Percentiles rank a stretch among this genome's conserved stretches.
Evolutionary conservation across 1,284 basidiomycete genomes (phyloP).

Genomic region (Malassezia equina): DNA sequence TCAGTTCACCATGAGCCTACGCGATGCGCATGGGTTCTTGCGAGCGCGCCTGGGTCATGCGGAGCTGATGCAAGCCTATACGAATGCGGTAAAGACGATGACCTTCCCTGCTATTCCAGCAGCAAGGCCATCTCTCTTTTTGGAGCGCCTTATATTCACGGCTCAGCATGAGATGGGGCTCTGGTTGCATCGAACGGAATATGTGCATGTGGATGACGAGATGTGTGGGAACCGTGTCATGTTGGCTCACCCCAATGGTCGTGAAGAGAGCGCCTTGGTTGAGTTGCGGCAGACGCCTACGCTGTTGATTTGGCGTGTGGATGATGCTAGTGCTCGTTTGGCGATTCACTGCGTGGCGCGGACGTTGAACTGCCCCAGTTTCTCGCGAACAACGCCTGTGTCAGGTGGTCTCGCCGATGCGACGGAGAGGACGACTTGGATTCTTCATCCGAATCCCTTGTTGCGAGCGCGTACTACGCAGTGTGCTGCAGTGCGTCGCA

Average conservation of each 20-base stretch:
- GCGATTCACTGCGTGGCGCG: conserved; percentile 40
- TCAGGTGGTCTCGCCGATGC: conserved; percentile 3
- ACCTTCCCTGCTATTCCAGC: background rate
- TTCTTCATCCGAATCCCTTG: conserved; percentile 32
- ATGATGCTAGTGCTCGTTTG: conserved; percentile 29
- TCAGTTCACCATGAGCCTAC: conserved; percentile 26
- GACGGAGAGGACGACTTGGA: conserved; percentile 27
- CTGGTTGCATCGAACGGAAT: conserved; percentile 23
- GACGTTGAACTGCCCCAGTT: conserved; percentile 26
- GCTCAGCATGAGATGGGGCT: conserved; percentile 22
- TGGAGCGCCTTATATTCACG: conserved; percentile 26
- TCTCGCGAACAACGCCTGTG: conserved; percentile 15
- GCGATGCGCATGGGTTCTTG: conserved; percentile 30
- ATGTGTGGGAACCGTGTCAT: background rate
- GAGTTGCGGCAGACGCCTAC: conserved; percentile 34
- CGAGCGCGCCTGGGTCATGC: background rate
- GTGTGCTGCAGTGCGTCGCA: background rate
- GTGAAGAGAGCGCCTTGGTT: conserved; percentile 3
- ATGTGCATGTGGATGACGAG: conserved; percentile 7
- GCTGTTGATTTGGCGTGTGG: conserved; percentile 29
- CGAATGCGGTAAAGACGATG: background rate
- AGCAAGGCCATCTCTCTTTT: background rate
- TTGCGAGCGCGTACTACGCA: conserved; percentile 18
- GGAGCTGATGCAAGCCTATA: background rate
- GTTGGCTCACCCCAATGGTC: background rate